A percentile compares a stretch with the other conserved stretches of the same genome.
These are phyloP conservation scores for Dictyostelium brefeldianum DNA, from an alignment of 78 protist genomes.

Conservation along the genomic window DNA sequence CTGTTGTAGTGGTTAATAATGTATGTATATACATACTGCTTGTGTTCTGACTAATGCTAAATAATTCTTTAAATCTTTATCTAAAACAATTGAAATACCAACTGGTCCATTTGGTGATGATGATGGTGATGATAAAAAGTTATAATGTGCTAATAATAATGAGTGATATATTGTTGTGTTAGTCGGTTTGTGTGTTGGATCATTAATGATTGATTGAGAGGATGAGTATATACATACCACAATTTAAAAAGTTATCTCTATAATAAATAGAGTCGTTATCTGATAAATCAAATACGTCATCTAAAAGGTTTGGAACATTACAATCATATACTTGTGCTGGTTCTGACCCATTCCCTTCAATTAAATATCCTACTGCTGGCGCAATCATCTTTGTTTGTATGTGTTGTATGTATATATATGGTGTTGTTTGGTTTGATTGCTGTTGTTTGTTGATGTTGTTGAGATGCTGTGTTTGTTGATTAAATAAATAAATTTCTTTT, in stretches of 20 bases:
- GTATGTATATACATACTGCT: slow-evolving; percentile 41
- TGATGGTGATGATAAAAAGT: slow-evolving; percentile 26
- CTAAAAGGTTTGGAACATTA: slow-evolving; percentile 54
- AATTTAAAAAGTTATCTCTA: slow-evolving; percentile 61
- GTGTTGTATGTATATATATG: background rate
- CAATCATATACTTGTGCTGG: slow-evolving; percentile 56
- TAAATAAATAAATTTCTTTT: background rate
- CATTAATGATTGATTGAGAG: background rate
- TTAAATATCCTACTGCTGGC: slow-evolving; percentile 68
- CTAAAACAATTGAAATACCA: slow-evolving; percentile 40
- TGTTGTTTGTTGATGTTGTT: background rate
- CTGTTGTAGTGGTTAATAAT: background rate
- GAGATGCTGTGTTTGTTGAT: background rate
- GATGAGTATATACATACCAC: slow-evolving; percentile 5
- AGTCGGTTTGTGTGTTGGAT: too few relatives aligned
- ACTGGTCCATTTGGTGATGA: slow-evolving; percentile 58
- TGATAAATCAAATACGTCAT: slow-evolving; percentile 70
- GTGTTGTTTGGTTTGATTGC: background rate
- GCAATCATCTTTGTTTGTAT: slow-evolving; percentile 35
- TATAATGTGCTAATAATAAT: slow-evolving; percentile 37
- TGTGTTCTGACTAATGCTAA: slow-evolving; percentile 51
- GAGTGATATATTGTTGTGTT: background rate
- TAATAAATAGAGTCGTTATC: slow-evolving; percentile 60
- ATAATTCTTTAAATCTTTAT: slow-evolving; percentile 41
- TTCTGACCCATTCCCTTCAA: slow-evolving; percentile 24